phyloP scores from a whole-genome alignment of 345 rosid species.

The Draba incana region DNA sequence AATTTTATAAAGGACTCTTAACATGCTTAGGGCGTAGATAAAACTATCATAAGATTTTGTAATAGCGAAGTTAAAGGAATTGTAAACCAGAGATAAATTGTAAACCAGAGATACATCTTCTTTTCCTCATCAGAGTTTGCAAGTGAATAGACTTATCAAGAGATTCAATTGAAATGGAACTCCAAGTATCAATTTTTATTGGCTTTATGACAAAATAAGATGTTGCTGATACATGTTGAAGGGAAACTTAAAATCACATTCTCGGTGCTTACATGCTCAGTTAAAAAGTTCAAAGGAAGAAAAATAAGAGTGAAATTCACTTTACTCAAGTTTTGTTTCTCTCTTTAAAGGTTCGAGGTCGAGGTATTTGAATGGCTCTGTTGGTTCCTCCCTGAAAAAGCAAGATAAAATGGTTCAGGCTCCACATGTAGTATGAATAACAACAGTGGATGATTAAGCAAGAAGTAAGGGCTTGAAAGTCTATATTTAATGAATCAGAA shows the following conservation, averaged over 20 bases:
- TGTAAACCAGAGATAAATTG: conserved; percentile 14
- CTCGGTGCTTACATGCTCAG: conserved; percentile 22
- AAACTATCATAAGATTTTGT: conserved; percentile 37
- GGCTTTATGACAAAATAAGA: conserved; percentile 23
- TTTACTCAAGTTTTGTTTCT: conserved; percentile 70
- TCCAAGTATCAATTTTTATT: conserved; percentile 23
- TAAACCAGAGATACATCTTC: conserved; percentile 15
- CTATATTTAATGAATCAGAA: conserved; percentile 12
- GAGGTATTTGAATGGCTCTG: conserved; percentile 79
- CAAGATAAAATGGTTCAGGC: conserved; percentile 27
- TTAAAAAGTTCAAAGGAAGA: conserved; percentile 2
- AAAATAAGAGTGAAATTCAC: conserved; percentile 14
- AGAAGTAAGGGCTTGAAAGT: conserved; percentile 14
- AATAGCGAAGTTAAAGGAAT: conserved; percentile 33
- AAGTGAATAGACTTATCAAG: conserved; percentile 16
- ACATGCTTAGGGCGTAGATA: conserved; percentile 32
- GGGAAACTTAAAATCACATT: conserved; percentile 17
- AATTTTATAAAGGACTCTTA: conserved; percentile 25
- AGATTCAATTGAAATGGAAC: conserved; percentile 1
- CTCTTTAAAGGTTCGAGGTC: conserved; percentile 77
- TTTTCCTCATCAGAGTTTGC: conserved; percentile 16
- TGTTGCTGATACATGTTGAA: conserved; percentile 28
- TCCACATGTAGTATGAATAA: conserved; percentile 3
- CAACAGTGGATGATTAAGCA: neutral
- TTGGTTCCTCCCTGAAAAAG: conserved; percentile 85